phyloP scores from a whole-genome alignment of 305 asterid genomes.

The Solanum hybrid region DNA sequence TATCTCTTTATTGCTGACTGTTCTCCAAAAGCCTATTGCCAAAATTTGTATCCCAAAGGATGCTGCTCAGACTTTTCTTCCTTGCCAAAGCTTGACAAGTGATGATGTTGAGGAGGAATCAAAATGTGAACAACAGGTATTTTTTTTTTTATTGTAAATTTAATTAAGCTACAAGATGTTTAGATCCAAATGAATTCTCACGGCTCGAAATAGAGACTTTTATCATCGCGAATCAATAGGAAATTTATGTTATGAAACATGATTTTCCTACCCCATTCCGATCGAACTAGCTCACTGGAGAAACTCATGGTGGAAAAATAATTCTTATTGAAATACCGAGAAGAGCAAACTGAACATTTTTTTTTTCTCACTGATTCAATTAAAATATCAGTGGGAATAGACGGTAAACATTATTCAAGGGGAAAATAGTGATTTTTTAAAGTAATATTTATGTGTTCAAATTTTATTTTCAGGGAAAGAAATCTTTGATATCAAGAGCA shows the following conservation, averaged over 20 bases:
- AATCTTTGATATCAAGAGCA: slow-evolving; percentile 46
- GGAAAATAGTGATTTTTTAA: background rate
- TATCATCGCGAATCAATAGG: background rate
- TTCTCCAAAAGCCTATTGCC: slow-evolving; percentile 40
- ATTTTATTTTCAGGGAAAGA: slow-evolving; percentile 40
- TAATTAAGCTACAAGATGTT: background rate
- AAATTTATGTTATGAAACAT: background rate
- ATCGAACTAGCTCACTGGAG: background rate
- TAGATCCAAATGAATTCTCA: background rate
- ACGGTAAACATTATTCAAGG: background rate
- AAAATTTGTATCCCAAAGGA: slow-evolving; percentile 42
- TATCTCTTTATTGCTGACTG: slow-evolving; percentile 51
- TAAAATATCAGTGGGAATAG: background rate
- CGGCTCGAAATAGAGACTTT: background rate
- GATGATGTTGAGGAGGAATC: slow-evolving; percentile 37
- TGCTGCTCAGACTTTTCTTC: slow-evolving; percentile 47
- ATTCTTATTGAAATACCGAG: background rate
- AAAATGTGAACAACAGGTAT: slow-evolving; percentile 44
- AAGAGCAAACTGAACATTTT: background rate
- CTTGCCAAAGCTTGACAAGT: slow-evolving; percentile 31
- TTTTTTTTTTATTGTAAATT: background rate
- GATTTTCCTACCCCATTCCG: background rate
- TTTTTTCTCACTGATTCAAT: background rate
- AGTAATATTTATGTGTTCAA: background rate
- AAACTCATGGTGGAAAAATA: too few relatives aligned